Conservation (phyloP, 306 rosid genomes). For the Casuarina equisetifolia region DNA sequence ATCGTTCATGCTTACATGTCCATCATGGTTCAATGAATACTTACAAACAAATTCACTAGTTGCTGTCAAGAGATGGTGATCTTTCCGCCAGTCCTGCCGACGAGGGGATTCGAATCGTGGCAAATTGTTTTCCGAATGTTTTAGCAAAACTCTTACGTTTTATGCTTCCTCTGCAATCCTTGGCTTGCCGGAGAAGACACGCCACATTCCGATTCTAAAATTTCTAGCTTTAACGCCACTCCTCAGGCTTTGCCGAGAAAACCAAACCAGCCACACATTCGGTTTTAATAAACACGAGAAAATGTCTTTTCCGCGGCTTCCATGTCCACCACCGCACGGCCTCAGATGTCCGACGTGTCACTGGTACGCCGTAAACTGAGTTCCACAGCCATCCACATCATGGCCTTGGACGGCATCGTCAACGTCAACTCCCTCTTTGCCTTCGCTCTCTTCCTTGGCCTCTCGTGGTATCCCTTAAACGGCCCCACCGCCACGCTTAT, state of each 20-base stretch:
- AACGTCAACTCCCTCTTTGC: conserved; percentile 90
- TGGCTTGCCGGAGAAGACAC: conserved; percentile 28
- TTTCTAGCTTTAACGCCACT: conserved; percentile 36
- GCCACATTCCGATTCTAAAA: conserved; percentile 5
- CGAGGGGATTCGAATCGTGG: conserved; percentile 75
- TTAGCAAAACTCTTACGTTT: not conserved
- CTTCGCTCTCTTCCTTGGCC: conserved; percentile 78
- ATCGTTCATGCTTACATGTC: too few species aligned
- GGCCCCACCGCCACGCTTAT: conserved; percentile 40
- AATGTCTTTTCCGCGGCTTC: not conserved
- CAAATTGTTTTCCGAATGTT: conserved; percentile 3
- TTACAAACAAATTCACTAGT: too few species aligned
- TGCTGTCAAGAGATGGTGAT: too few species aligned
- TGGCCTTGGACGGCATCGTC: conserved; percentile 85
- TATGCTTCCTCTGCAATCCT: not conserved
- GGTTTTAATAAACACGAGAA: too few species aligned
- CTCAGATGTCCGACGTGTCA: conserved; percentile 45
- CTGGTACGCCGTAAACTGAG: conserved; percentile 37
- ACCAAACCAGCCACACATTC: not conserved
- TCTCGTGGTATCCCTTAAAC: conserved; percentile 56
- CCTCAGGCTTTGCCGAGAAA: conserved; percentile 15
- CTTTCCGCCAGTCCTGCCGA: conserved; percentile 54
- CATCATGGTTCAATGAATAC: too few species aligned
- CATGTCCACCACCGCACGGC: not conserved
- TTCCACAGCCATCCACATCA: conserved; percentile 63